These are phyloP conservation scores for Hebeloma cylindrosporum DNA, from an alignment of 768 basidiomycete species.

Conservation along the genomic window DNA sequence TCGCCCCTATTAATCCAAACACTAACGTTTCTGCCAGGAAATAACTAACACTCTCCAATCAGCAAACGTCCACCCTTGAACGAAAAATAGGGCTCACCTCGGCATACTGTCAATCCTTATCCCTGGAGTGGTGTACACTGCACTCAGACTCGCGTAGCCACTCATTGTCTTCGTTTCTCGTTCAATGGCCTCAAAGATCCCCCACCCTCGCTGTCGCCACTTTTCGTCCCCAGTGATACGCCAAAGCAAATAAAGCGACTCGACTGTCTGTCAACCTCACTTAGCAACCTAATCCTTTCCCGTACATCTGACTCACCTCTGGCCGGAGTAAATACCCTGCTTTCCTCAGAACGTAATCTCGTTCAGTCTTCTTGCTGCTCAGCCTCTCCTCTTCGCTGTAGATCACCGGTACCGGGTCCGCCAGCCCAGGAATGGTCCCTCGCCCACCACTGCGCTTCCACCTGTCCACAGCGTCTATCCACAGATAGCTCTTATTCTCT, in stretches of 20 bases:
- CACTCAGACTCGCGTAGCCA: conserved; percentile 61
- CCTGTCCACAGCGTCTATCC: conserved; percentile 49
- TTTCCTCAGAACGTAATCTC: conserved; percentile 56
- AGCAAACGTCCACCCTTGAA: not conserved
- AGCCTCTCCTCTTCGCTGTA: conserved; percentile 29
- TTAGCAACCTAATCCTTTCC: conserved; percentile 1
- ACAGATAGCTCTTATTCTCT: conserved; percentile 25
- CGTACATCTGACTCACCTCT: conserved; percentile 48
- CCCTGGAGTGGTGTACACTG: conserved; percentile 45
- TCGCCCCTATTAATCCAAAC: conserved; percentile 3
- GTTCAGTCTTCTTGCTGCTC: conserved; percentile 26
- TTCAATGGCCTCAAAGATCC: conserved; percentile 66
- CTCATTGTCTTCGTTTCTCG: conserved; percentile 52
- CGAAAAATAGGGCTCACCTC: conserved; percentile 46
- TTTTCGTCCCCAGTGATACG: conserved; percentile 61
- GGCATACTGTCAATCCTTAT: conserved; percentile 61
- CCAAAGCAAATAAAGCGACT: conserved; percentile 73
- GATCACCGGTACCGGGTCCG: conserved; percentile 41
- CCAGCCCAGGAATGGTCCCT: conserved; percentile 55
- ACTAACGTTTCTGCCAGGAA: conserved; percentile 50
- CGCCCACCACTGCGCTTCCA: conserved; percentile 49
- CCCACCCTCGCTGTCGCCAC: conserved; percentile 75
- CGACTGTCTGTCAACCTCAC: conserved; percentile 52
- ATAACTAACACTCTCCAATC: conserved; percentile 31
- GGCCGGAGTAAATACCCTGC: conserved; percentile 61